These are phyloP conservation scores for Skeletonema potamos DNA, from an alignment of 108 stramenopile species.

Conservation along the genomic window DNA sequence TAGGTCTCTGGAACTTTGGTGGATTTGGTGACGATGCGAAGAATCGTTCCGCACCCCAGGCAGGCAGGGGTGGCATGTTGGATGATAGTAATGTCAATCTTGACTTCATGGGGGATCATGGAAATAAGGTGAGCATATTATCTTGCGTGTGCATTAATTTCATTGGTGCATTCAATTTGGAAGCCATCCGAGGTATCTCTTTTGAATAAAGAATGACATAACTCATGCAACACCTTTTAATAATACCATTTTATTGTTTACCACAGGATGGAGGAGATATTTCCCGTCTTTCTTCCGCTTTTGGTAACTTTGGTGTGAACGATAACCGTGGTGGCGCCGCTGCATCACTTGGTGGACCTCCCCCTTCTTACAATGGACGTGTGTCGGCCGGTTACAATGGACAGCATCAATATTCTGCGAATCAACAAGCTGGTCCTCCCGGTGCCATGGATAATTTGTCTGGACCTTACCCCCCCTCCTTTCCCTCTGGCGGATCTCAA, in stretches of 20 bases:
- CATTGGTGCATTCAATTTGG: not conserved
- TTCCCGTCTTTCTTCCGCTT: slow-evolving; percentile 13
- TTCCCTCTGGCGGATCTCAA: slow-evolving; percentile 8
- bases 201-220: not conserved
- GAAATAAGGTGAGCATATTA: not conserved
- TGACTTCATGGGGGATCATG: slow-evolving; percentile 1
- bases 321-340: not conserved
- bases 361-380: not conserved
- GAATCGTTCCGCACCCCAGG: slow-evolving; percentile 8
- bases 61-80: not conserved
- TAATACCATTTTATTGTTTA: not conserved
- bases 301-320: slow-evolving; percentile 18
- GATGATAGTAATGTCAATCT: not conserved
- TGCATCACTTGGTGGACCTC: not conserved
- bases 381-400: not conserved
- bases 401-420: not conserved
- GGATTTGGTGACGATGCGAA: slow-evolving; percentile 49
- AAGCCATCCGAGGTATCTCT: not conserved
- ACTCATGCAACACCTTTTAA: not conserved
- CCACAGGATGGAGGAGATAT: slow-evolving; percentile 6
- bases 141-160: not conserved
- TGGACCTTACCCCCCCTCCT: slow-evolving; percentile 25
- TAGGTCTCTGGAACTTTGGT: slow-evolving; percentile 45
- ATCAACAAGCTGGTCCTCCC: not conserved
- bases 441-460: slow-evolving; percentile 1